Percentiles rank a stretch among this genome's conserved stretches.
Conservation (phyloP, 2,329 filamentous ascomycete genomes). For the Shiraia sp. region DNA sequence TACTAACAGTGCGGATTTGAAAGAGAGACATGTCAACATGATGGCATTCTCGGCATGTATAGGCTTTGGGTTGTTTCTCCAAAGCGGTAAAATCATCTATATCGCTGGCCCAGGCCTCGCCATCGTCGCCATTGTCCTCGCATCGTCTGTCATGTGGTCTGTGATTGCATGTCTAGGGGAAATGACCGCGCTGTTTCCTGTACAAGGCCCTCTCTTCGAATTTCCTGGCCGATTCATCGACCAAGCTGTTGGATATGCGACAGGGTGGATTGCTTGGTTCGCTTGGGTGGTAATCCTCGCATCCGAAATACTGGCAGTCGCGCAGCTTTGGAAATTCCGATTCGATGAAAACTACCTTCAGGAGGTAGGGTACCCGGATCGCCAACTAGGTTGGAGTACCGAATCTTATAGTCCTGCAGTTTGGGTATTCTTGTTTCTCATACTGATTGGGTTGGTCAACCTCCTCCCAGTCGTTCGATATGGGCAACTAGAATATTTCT, state of each 20-base stretch:
- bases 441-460: conserved; percentile 77
- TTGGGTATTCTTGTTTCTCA: conserved; percentile 80
- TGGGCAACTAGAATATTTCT: conserved; percentile 84
- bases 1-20: conserved; percentile 21
- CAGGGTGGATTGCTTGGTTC: conserved; percentile 60
- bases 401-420: conserved; percentile 48
- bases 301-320: conserved; percentile 46
- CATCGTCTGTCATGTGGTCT: conserved; percentile 45
- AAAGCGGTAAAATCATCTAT: conserved; percentile 44
- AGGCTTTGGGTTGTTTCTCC: conserved; percentile 45
- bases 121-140: conserved; percentile 41
- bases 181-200: conserved; percentile 83
- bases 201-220: conserved; percentile 85
- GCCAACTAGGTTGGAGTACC: conserved; percentile 74
- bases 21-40: conserved; percentile 42
- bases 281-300: conserved; percentile 85
- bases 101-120: conserved; percentile 45
- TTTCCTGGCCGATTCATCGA: conserved; percentile 90
- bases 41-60: conserved; percentile 44
- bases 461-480: conserved; percentile 85
- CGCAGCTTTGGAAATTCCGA: conserved; percentile 48
- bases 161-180: conserved; percentile 67
- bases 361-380: conserved; percentile 38
- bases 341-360: conserved; percentile 39
- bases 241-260: conserved; percentile 51